Conservation (phyloP, 345 rosid genomes). For the Populus pruinosa region DNA sequence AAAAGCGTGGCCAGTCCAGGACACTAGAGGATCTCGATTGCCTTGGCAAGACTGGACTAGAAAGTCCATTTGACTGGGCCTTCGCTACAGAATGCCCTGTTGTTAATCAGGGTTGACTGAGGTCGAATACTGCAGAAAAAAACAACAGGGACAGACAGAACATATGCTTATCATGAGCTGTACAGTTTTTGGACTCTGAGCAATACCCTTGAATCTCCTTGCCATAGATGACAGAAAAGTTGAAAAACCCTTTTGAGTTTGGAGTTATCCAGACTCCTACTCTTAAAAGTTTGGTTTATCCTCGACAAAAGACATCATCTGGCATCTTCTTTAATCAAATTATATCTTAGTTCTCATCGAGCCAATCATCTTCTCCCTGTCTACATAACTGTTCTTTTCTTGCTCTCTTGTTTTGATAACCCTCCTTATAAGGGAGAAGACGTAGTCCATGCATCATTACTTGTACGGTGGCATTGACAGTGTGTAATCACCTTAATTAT, state of each 20-base stretch:
- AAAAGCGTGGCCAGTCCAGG: not conserved
- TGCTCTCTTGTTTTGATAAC: constrained; percentile 13
- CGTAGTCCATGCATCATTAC: not conserved
- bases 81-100: not conserved
- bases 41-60: not conserved
- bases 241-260: constrained; percentile 7
- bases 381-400: constrained; percentile 8
- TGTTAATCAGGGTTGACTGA: not conserved
- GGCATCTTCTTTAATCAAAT: constrained; percentile 13
- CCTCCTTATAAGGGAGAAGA: constrained; percentile 3
- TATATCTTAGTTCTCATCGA: constrained; percentile 28
- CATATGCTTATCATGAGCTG: not conserved
- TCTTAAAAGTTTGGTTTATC: not conserved
- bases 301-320: constrained; percentile 14
- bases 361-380: not conserved
- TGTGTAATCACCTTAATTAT: not conserved
- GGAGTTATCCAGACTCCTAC: constrained; percentile 9
- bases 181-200: not conserved
- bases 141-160: not conserved
- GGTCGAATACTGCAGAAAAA: constrained; percentile 5
- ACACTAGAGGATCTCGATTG: not conserved
- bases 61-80: not conserved
- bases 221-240: not conserved
- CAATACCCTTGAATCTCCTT: constrained; percentile 10
- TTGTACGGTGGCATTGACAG: not conserved